Evolutionary conservation across 768 basidiomycete species (phyloP), one percentile per base, ranked within the genome.

Genomic region (Lactarius akahatsu): DNA sequence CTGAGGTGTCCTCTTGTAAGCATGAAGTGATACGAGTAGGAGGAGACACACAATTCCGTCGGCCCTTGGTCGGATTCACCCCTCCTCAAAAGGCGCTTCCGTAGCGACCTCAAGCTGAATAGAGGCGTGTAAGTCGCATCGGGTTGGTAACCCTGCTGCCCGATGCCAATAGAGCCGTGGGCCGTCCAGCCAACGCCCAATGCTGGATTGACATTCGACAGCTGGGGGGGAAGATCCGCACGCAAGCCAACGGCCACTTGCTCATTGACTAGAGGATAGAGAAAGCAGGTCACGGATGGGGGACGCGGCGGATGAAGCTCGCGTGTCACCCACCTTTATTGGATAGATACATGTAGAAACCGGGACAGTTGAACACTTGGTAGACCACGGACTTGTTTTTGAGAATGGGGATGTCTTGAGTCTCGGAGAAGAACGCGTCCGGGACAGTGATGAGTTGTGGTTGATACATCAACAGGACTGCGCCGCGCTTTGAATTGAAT

Each of bases 311-410:
- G 18, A 3, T 32, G 20, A 28, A 54, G 47, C 47, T 15, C 10
- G 47, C 47, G 11, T 6, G 47, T 26, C 11, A 50, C 61, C 3
- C 26, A 58, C 66, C 26, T 45, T 62, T 59, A 34, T 26, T 59
- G 23, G 66, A 67, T 4, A 67, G 66, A n/a, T 67, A 63, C 61
- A 63, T 63, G 50, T 55, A 67, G 47, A 36, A 67, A 2, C 66
- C 61, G 11, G 66, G 57, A 16, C 61, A 63, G 5, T 34, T 59
- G 40, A 26, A 67, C 20, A 41, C 50, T n/a, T 67, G 50, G 43
- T 59, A 59, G 6, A 67, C 61, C 4, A 67, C 57, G 2, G 7
- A 28, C 34, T 67, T 67, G 18, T 23, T 40, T 36, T 55, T 67
- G 32, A 67, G 66, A 13, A 47, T 8, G 23, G 56, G 13, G 9